Conservation (phyloP, 2,329 filamentous ascomycete species). For the Coniella lustricola region DNA sequence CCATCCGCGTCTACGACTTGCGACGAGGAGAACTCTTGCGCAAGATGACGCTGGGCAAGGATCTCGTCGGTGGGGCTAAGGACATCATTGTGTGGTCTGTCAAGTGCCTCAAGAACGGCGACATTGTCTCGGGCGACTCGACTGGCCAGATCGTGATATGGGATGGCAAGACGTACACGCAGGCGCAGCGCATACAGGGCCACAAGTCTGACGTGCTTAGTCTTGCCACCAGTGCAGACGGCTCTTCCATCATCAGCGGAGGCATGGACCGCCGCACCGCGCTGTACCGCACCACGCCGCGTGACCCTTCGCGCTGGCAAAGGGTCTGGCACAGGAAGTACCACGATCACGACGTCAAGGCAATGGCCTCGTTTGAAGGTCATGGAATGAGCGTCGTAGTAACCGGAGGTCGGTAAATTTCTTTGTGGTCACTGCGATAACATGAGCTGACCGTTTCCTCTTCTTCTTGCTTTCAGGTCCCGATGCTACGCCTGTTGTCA, state of each 20-base stretch:
- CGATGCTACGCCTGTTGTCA: slow-evolving; percentile 74
- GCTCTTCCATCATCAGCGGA: slow-evolving; percentile 75
- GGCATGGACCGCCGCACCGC: slow-evolving; percentile 88
- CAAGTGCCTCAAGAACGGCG: slow-evolving; percentile 77
- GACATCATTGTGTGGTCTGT: slow-evolving; percentile 91
- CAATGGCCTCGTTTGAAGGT: slow-evolving; percentile 84
- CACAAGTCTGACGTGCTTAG: slow-evolving; percentile 89
- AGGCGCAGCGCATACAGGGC: slow-evolving; percentile 75
- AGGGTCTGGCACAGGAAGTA: slow-evolving; percentile 81
- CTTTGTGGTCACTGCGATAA: neutral
- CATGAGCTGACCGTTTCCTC: slow-evolving; percentile 20
- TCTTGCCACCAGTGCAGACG: slow-evolving; percentile 74
- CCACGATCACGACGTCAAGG: slow-evolving; percentile 91
- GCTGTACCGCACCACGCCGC: slow-evolving; percentile 63
- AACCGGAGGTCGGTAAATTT: slow-evolving; percentile 65
- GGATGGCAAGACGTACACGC: slow-evolving; percentile 86
- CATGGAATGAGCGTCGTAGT: slow-evolving; percentile 78
- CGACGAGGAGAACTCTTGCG: slow-evolving; percentile 68
- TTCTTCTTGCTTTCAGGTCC: slow-evolving; percentile 50
- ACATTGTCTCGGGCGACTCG: slow-evolving; percentile 91
- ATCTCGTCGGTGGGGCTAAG: slow-evolving; percentile 68
- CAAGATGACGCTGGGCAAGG: slow-evolving; percentile 79
- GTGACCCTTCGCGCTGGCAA: slow-evolving; percentile 63
- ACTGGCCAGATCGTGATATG: slow-evolving; percentile 90
- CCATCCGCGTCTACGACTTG: slow-evolving; percentile 86